Evolutionary conservation across 108 stramenopile genomes (phyloP), one percentile per base, ranked within the genome.

Genomic region (Bacterosira constricta): DNA sequence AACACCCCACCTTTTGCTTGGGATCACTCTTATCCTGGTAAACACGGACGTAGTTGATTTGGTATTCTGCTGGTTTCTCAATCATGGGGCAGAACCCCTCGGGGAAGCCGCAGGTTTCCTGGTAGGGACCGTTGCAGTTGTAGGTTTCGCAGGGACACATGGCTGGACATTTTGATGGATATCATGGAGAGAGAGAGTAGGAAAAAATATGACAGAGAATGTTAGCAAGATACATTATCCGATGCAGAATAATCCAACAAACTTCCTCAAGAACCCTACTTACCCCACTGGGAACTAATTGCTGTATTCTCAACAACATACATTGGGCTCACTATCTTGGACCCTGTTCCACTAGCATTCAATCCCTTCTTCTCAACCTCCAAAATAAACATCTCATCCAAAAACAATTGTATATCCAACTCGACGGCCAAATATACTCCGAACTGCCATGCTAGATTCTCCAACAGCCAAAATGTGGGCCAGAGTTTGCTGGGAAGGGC

Each of bases 391-490:
- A 90, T 77, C 35, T 83, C 92, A 83, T 98, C 96, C 27, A 97
- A 37, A 68, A 88, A 99, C 98, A 97, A 99, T 37, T 79, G 69
- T 6, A 97, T 18, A 58, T 63, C 2, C 79, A 85, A 39, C 80
- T 82, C 90, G 88, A 94, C 0, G 97, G 94, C 95, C 96, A 96
- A 55, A 96, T 73, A 54, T 95, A 91, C 71, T 96, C 88, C 20
- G 95, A 90, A 11, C 77, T 98, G 97, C 13, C 97, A 64, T 13
- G 95, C 97, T 53, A 99, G 69, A 78, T 98, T 98, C 4, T 97
- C 98, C 79, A 99, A 62, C 37, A 99, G 62, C 98, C 98, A 99
- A 71, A 98, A 94, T 8, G 97, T 97, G n/a, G 98, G 98, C 98
- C 98, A 99, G 36, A 99, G 51, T 34, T 79, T 85, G 10, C 98